These are phyloP conservation scores for Pyrenochaeta sp. DNA, from an alignment of 2,329 filamentous ascomycete species.

Conservation along the genomic window DNA sequence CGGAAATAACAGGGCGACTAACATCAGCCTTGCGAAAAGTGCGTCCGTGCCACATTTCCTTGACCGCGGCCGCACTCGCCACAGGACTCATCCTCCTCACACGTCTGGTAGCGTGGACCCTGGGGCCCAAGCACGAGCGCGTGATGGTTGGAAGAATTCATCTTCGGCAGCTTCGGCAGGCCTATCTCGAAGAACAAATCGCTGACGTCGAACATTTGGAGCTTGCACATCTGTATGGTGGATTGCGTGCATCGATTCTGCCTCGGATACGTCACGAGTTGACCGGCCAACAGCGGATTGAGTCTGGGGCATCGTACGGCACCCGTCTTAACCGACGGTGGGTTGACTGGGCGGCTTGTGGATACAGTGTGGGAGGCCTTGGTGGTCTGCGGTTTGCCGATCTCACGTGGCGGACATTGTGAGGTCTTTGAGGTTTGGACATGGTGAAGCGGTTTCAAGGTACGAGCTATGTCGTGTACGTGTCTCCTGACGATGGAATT, in stretches of 20 bases:
- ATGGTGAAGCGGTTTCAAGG: slow-evolving; percentile 3
- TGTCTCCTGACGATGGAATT: background rate
- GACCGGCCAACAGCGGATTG: slow-evolving; percentile 10
- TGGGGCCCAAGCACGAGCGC: slow-evolving; percentile 4
- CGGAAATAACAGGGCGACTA: slow-evolving; percentile 14
- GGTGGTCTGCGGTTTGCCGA: slow-evolving; percentile 16
- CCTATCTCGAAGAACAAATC: slow-evolving; percentile 10
- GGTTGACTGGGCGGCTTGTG: slow-evolving; percentile 13
- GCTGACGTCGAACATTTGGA: slow-evolving; percentile 21
- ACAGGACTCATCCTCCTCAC: slow-evolving; percentile 6
- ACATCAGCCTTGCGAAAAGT: slow-evolving; percentile 12
- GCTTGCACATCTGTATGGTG: slow-evolving; percentile 12
- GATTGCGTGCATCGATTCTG: slow-evolving; percentile 18
- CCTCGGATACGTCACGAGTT: slow-evolving; percentile 34
- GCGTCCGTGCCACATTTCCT: slow-evolving; percentile 1
- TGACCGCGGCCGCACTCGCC: slow-evolving; percentile 14
- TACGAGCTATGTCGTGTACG: background rate
- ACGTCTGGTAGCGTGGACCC: slow-evolving; percentile 10
- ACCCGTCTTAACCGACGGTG: slow-evolving; percentile 30
- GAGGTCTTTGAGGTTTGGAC: slow-evolving; percentile 8
- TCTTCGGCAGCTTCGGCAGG: slow-evolving; percentile 9
- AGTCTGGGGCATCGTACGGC: slow-evolving; percentile 19
- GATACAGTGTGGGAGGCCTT: slow-evolving; percentile 22
- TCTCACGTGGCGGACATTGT: slow-evolving; percentile 19
- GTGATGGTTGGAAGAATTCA: slow-evolving; percentile 8